Evolutionary conservation across 768 basidiomycete genomes (phyloP).

Genomic region (Filobasidium floriforme): DNA sequence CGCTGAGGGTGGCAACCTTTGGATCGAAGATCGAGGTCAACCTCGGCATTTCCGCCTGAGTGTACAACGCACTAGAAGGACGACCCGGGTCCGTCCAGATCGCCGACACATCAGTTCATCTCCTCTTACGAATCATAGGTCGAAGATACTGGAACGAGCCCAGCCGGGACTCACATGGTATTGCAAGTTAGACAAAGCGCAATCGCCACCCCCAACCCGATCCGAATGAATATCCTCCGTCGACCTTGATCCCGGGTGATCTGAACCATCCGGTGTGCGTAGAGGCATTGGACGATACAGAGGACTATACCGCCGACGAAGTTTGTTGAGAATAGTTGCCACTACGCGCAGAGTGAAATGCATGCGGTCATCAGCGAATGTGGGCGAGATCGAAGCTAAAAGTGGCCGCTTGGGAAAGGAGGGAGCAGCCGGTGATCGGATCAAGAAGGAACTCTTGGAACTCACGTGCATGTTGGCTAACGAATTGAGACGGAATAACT

Average conservation of each 20-base stretch:
- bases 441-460: not conserved
- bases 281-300: constrained; percentile 1
- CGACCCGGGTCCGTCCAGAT: not conserved
- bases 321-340: constrained; percentile 1
- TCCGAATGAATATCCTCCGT: not conserved
- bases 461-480: not conserved
- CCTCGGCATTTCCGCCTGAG: not conserved
- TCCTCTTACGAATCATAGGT: too few species aligned
- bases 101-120: too few species aligned
- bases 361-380: too few species aligned
- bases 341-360: not conserved
- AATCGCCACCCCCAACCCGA: not conserved
- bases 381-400: too few species aligned
- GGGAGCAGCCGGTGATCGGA: not conserved
- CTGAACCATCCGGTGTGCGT: not conserved
- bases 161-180: not conserved
- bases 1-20: not conserved
- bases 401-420: too few species aligned
- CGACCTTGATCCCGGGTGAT: not conserved
- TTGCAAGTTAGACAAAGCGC: not conserved
- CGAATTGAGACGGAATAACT: not conserved
- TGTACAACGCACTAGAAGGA: not conserved
- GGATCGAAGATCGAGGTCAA: not conserved
- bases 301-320: not conserved
- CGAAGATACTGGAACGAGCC: too few species aligned